Evolutionary conservation across 345 rosid species (phyloP), one percentile per base, ranked within the genome.

Genomic region (Isatis tinctoria): DNA sequence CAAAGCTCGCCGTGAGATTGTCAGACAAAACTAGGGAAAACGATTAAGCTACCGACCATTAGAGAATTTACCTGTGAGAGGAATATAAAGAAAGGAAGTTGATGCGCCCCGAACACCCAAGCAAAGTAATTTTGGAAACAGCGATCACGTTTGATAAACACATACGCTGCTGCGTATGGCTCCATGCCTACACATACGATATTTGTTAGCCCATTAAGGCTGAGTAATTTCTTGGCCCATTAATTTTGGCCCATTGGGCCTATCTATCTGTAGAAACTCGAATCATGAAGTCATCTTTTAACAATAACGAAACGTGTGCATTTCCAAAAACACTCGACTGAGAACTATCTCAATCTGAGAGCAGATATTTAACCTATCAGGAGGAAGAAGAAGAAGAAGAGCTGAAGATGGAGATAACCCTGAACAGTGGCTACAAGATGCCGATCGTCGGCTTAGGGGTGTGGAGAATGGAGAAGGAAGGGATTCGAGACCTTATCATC

Each of bases 361-460:
- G 17, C 35, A 64, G 71, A 65, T 65, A 65, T 65, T 66, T 66
- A 47, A 43, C 45, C 33, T 27, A 43, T 57, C 65, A 58, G n/a
- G 28, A 67, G 8, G 9, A 8, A 35, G 10, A 35, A 35, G 28
- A 13, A 5, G 26, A 28, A 68, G 26, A 26, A 8, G 49, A 54
- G 43, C 20, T 58, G 22, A 59, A 54, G 68, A 87, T 88, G 97
- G 89, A 83, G 33, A 73, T 89, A 18, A 81, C 97, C 18, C 84
- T 91, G 8, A 91, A 83, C 89, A 87, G 22, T 74, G 96, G 97
- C 12, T 83, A 79, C 87, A 83, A 86, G 81, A 85, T 93, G 88
- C 98, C 97, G 10, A 62, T 80, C 44, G 30, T 90, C 10, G 98
- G 96, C 10, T 83, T 90, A 59, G 98, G 97, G 20, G 94, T 91